Conservation (phyloP, 2,329 filamentous ascomycete species). For the Apiospora koreana region DNA sequence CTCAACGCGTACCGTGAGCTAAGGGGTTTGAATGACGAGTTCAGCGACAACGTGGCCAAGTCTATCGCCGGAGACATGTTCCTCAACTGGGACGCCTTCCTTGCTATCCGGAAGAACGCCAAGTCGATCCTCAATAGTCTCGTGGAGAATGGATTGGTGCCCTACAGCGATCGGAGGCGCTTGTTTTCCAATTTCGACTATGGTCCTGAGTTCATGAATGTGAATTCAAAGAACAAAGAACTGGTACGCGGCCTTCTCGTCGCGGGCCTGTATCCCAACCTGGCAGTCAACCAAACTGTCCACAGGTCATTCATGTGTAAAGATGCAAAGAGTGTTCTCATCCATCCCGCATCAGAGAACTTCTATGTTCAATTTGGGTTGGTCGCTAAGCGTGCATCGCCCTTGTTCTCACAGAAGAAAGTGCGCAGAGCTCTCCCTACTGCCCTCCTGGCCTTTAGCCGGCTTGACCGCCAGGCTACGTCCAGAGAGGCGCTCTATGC, state of each 20-base stretch:
- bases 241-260: conserved; percentile 49
- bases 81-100: conserved; percentile 23
- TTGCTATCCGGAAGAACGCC: background rate
- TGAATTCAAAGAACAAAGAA: conserved; percentile 41
- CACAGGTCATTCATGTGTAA: background rate
- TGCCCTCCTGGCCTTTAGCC: background rate
- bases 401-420: too few species aligned
- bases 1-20: conserved; percentile 31
- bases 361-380: background rate
- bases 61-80: conserved; percentile 9
- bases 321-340: background rate
- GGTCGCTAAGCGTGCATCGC: too few species aligned
- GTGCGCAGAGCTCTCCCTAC: too few species aligned
- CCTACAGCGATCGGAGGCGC: conserved; percentile 25
- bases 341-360: background rate
- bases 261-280: conserved; percentile 45
- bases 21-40: background rate
- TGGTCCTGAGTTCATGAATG: conserved; percentile 40
- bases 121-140: conserved; percentile 3
- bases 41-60: background rate
- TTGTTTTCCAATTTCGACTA: conserved; percentile 19
- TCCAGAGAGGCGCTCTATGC: background rate
- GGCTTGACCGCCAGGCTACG: background rate
- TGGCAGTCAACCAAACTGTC: conserved; percentile 30
- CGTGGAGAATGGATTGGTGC: conserved; percentile 37